A percentile compares a stretch with the other conserved stretches of the same genome.
These are phyloP conservation scores for Helenozyma rhizophorensis DNA, from an alignment of 805 yeast species.

Conservation along the genomic window DNA sequence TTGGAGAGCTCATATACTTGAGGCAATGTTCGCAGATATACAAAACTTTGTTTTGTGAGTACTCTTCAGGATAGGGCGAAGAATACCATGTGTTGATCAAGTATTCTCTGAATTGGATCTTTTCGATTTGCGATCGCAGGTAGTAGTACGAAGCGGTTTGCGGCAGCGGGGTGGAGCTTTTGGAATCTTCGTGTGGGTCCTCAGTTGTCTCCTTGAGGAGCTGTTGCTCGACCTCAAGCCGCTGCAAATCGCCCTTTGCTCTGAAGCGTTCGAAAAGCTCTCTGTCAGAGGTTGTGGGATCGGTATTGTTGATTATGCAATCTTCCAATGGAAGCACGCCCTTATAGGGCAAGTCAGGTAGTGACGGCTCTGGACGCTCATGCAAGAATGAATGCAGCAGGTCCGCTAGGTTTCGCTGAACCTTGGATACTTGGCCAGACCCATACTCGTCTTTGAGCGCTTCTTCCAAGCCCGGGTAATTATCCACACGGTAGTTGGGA, in stretches of 20 bases:
- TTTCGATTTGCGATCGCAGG: constrained; percentile 43
- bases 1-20: constrained; percentile 70
- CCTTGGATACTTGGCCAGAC: no score
- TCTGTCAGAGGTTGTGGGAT: constrained; percentile 53
- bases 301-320: constrained; percentile 55
- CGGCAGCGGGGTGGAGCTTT: constrained; percentile 10
- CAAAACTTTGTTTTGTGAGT: constrained; percentile 55
- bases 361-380: no score
- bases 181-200: constrained; percentile 15
- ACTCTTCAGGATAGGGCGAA: constrained; percentile 90
- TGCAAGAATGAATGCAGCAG: no score
- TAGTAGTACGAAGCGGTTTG: constrained; percentile 17
- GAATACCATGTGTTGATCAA: constrained; percentile 90
- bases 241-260: constrained; percentile 30
- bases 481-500: no score
- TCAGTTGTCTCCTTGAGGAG: constrained; percentile 4
- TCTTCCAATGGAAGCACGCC: constrained; percentile 60
- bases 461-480: no score
- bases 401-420: no score
- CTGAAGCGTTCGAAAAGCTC: constrained; percentile 41
- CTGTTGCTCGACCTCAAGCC: constrained; percentile 5
- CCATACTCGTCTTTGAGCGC: no score
- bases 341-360: constrained; percentile 55
- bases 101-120: constrained; percentile 64
- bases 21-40: constrained; percentile 83